Evolutionary conservation across 23 red algal species (phyloP).

Genomic region (Rhodosorus marinus): DNA sequence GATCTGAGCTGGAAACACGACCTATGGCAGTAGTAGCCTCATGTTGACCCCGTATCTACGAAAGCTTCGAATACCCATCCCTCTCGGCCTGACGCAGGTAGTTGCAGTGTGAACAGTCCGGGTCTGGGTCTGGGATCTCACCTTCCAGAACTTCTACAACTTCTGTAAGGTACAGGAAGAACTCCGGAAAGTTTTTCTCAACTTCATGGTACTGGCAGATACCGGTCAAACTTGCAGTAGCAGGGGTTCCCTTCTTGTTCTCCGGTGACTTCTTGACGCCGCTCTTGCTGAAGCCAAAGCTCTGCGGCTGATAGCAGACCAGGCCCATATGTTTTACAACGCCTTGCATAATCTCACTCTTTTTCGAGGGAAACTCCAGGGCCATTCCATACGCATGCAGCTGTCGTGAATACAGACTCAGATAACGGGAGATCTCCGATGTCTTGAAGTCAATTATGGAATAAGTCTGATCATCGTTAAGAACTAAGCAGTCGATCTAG

Average conservation of each 20-base stretch:
- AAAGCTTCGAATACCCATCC: not conserved
- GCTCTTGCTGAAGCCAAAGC: not conserved
- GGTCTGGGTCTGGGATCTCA: constrained; percentile 15
- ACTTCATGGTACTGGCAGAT: constrained; percentile 26
- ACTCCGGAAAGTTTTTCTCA: constrained; percentile 11
- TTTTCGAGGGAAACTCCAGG: constrained; percentile 22
- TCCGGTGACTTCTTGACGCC: not conserved
- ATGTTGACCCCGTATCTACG: not conserved
- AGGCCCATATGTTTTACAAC: constrained; percentile 42
- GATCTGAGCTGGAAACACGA: not conserved
- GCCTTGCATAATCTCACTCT: constrained; percentile 14
- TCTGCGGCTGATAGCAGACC: constrained; percentile 23
- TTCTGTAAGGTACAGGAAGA: constrained; percentile 10
- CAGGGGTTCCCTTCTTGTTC: not conserved
- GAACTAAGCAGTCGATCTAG: constrained; percentile 56
- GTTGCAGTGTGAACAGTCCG: not conserved
- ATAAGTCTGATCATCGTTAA: constrained; percentile 34
- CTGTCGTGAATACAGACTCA: constrained; percentile 32
- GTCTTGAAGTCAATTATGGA: constrained; percentile 85
- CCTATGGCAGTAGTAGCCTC: not conserved
- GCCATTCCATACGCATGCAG: constrained; percentile 72
- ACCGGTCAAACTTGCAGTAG: constrained; percentile 32
- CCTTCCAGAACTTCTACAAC: constrained; percentile 15
- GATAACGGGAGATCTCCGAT: constrained; percentile 6
- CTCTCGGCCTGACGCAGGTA: not conserved